Percentiles rank a stretch among this genome's conserved stretches.
phyloP scores from a whole-genome alignment of 768 basidiomycete species.

The Calocybe gangraenosa region DNA sequence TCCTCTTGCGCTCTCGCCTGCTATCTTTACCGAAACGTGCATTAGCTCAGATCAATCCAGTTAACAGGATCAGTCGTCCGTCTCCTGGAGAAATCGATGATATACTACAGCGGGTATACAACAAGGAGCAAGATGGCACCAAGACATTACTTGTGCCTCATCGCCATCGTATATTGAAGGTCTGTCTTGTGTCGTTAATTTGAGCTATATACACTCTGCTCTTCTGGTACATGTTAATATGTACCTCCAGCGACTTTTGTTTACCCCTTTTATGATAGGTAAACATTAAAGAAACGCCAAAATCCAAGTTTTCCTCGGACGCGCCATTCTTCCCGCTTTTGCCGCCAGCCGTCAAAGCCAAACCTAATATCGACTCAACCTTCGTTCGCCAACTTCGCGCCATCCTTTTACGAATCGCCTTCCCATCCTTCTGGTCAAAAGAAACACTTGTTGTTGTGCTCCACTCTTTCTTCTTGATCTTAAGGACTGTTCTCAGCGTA shows the following conservation, averaged over 20 bases:
- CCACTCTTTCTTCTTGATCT: constrained; percentile 83
- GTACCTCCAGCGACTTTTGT: too few species aligned
- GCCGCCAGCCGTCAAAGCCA: constrained; percentile 33
- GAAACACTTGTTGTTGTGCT: constrained; percentile 70
- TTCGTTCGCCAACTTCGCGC: constrained; percentile 74
- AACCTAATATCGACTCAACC: constrained; percentile 63
- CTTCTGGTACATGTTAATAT: background rate
- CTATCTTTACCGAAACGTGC: constrained; percentile 28
- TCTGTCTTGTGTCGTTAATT: constrained; percentile 23
- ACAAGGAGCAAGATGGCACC: constrained; percentile 51
- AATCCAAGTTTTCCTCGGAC: constrained; percentile 46
- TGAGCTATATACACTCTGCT: background rate
- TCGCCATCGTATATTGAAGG: constrained; percentile 59
- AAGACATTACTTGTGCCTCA: constrained; percentile 68
- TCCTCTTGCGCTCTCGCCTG: background rate
- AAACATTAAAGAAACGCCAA: constrained; percentile 43
- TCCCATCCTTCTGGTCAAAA: constrained; percentile 58
- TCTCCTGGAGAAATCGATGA: constrained; percentile 38
- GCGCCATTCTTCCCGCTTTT: constrained; percentile 60
- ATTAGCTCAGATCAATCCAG: constrained; percentile 23
- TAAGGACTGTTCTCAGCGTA: constrained; percentile 84
- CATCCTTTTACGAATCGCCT: constrained; percentile 66
- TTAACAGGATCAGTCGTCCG: constrained; percentile 23
- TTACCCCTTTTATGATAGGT: constrained; percentile 24
- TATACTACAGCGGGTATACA: constrained; percentile 61